Base-by-base conservation (phyloP, 169 alveolate genomes). In the Eimeria mitis region DNA sequence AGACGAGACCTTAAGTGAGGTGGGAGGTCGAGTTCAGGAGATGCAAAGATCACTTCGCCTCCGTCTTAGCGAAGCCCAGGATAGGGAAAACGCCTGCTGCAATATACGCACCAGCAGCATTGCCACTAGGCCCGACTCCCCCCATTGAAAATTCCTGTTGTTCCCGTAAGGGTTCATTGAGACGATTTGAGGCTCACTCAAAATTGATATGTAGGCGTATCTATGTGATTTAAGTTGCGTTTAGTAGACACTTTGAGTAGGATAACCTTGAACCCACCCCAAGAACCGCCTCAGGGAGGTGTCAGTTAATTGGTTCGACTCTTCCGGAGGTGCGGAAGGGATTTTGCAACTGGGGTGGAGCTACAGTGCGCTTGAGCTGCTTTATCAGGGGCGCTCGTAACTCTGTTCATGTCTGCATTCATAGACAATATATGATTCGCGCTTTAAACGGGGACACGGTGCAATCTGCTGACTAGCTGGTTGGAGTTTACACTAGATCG, bases 1-100 rank as follows among this genome's bases (percentile, higher is more conserved):
- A 11, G 94, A 87, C 34, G 94, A 47, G 23, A 7, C 44, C 68
- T 6, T 87, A 47, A 87, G 83, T 42, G 94, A 87, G 94, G n/a
- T 40, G n/a, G 94, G 78, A 87, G 94, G 94, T 6, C 42, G 83
- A 40, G 54, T 65, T 31, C 84, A 87, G 68, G 84, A 87, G 83
- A 87, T 87, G 94, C 94, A 87, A 83, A 40, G 94, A 23, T 65
- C 63, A 44, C 94, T 87, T 52, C 94, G 94, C 49, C 83, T 65
- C 19, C 83, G 94, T 52, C 94, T 87, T 44, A 87, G 94, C 25
- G 94, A 87, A 56, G 94, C 94, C 25, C 94, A 87, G 71, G 94
- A 87, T 40, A 87, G 84, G 44, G 94, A 56, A 65, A 54, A 87
- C 49, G 68, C 83, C 65, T 87, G 94, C 83, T 75, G 78, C 52